Evolutionary conservation across 768 basidiomycete genomes (phyloP), one percentile per base, ranked within the genome.

Genomic region (Serendipita indica): DNA sequence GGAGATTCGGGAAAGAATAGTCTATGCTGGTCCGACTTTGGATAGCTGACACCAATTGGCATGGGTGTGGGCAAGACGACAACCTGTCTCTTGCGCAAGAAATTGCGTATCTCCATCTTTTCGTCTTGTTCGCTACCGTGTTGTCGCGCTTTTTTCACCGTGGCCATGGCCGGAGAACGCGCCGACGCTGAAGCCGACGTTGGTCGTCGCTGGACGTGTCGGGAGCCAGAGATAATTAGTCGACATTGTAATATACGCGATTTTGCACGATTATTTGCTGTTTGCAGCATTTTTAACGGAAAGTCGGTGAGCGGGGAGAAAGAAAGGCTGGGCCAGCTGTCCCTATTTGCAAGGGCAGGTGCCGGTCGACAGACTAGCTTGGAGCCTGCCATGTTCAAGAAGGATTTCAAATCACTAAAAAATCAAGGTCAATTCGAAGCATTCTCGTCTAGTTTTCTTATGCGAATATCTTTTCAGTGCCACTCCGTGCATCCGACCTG

Each of bases 401-500:
- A 54, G 30, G 49, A 54, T 10, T 54, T 54, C 49, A 54, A 54
- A 54, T 22, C 20, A 22, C 22, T 54, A 16, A 54, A 54, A 54
- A 54, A 54, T 27, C 41, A 25, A 43, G 41, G 41, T 43, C 7
- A 43, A 25, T 5, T 18, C 6, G 41, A 7, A 43, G 16, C 6
- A 5, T 18, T 43, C 18, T 43, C 41, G 35, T 43, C 5, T n/a
- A 43, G 41, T 4, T 5, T 43, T n/a, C 5, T 43, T 25, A 43
- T 7, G 27, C 41, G 16, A n/a, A 5, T n/a, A 7, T 54, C 20
- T 16, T 27, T 27, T 28, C 33, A 72, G 82, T 85, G 1, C 84
- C 85, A 4, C 71, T 89, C 4, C 77, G 85, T 39, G 77, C 76
- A 67, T 87, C 85, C 5, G 86, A 89, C 65, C 72, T 84, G 27